Base-by-base conservation (phyloP, 768 basidiomycete species). In the Butyriboletus loyo region DNA sequence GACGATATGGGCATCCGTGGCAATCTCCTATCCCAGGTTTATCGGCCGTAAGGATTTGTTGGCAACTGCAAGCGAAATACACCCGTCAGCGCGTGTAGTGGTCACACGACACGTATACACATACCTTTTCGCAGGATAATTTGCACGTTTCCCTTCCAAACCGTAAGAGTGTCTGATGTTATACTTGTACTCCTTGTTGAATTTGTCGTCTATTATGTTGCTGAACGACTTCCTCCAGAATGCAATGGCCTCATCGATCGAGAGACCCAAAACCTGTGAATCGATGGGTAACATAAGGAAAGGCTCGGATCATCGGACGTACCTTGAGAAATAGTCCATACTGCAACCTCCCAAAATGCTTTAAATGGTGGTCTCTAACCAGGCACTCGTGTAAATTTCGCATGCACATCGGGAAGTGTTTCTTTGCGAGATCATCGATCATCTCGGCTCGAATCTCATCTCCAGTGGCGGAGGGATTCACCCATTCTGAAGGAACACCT, bases 371-470 rank as follows among this genome's bases (percentile, higher is more conserved):
- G 66, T 92, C 89, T 57, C 80, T 74, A 55, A 81, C 77, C 52
- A 98, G 72, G 47, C 75, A 83, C 48, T 89, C 89, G 64, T 98
- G 94, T 47, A 97, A 72, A 59, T 86, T 86, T 45, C 92, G 85
- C 94, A 97, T 97, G 68, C 97, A 99, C 59, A 92, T 75, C 1
- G 97, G 97, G 80, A 92, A 98, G 66, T 98, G 92, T 67, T 87
- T 87, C 60, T 73, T 77, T 0, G 94, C 84, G 27, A 98, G 73
- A 30, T 86, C 86, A 62, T 97, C 90, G 2, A 99, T 77, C 94
- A 96, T 95, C 47, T 97, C 96, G 1, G 95, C 95, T 53, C 83
- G 94, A 58, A 98, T 84, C 40, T 80, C 81, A 28, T 86, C 83
- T 0, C 80, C 80, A 28, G 73, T 76, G 11, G 79, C 75, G 13